Evolutionary conservation across 805 yeast species (phyloP), one percentile per base, ranked within the genome.

Genomic region (Cyberlindnera petersonii): DNA sequence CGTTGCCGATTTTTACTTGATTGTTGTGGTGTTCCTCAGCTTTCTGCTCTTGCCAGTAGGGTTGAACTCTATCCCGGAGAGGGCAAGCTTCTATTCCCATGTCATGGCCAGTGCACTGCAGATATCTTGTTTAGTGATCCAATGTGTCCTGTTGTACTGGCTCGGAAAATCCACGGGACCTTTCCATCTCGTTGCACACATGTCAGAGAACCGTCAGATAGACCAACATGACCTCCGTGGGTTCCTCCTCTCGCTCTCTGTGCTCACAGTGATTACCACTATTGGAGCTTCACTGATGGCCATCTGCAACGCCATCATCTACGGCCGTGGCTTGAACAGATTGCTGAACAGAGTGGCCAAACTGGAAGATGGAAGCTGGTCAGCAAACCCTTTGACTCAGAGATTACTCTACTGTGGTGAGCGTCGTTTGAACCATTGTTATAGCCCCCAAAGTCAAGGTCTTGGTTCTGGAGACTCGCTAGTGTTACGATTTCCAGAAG

Each of bases 311-410:
- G 17, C 40, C 4, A 24, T 16, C 8, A 10, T 38, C 10, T 43
- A 37, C 17, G 46, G 35, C 1, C 27, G 5, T n/a, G 48, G 40
- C 11, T 42, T 44, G 14, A 39, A 29, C 21, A 37, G 48, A 14
- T 31, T 47, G 31, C 45, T 41, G 43, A 47, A 47, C 36, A 35
- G 48, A 22, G n/a, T n/a, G n/a, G n/a, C n/a, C n/a, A n/a, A n/a
- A n/a, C n/a, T n/a, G n/a, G n/a, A n/a, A n/a, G n/a, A n/a, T n/a
- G n/a, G n/a, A n/a, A n/a, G n/a, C n/a, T n/a, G n/a, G n/a, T n/a
- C n/a, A n/a, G n/a, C n/a, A n/a, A n/a, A n/a, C n/a, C n/a, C n/a
- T n/a, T n/a, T n/a, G n/a, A n/a, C n/a, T n/a, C n/a, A n/a, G n/a
- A n/a, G n/a, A n/a, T n/a, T n/a, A n/a, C n/a, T n/a, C n/a, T n/a